These are phyloP conservation scores for Neoboletus magnificus DNA, from an alignment of 768 basidiomycete genomes.

Conservation along the genomic window DNA sequence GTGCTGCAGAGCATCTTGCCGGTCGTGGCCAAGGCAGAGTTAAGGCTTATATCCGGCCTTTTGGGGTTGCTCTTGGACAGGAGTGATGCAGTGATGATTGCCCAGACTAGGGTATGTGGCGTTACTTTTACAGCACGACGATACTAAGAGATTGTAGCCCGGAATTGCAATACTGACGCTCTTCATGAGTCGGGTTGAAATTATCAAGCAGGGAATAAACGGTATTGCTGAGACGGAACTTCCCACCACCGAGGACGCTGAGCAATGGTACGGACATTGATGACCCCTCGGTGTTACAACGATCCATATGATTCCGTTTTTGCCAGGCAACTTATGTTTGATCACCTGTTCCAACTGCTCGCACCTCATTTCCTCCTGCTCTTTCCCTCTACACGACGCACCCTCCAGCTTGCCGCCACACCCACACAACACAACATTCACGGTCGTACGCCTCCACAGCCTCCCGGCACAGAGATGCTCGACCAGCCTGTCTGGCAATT, in stretches of 20 bases:
- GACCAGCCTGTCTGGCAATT: slow-evolving; percentile 97
- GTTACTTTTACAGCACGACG: neutral
- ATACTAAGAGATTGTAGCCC: slow-evolving; percentile 51
- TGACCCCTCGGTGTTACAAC: neutral
- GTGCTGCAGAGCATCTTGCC: slow-evolving; percentile 85
- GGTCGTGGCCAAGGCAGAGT: slow-evolving; percentile 71
- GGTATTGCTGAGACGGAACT: slow-evolving; percentile 53
- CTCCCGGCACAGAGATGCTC: slow-evolving; percentile 48
- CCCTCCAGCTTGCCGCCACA: slow-evolving; percentile 38
- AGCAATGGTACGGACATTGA: slow-evolving; percentile 63
- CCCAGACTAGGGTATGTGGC: slow-evolving; percentile 72
- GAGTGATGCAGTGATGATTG: slow-evolving; percentile 67
- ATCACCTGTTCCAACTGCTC: slow-evolving; percentile 80
- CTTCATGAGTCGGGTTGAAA: slow-evolving; percentile 89
- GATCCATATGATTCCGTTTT: slow-evolving; percentile 11
- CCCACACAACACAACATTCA: slow-evolving; percentile 34
- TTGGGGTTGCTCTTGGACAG: slow-evolving; percentile 79
- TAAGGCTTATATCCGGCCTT: slow-evolving; percentile 83
- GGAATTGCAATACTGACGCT: slow-evolving; percentile 88
- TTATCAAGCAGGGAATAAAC: slow-evolving; percentile 72
- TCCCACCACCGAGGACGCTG: slow-evolving; percentile 69
- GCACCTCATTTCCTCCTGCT: slow-evolving; percentile 71
- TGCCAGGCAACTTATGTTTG: slow-evolving; percentile 80
- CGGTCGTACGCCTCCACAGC: slow-evolving; percentile 68
- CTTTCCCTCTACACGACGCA: slow-evolving; percentile 86